Evolutionary conservation across 1,139 yeast genomes (phyloP), one percentile per base, ranked within the genome.

Genomic region (Hyphopichia wangnamkhiaoensis): DNA sequence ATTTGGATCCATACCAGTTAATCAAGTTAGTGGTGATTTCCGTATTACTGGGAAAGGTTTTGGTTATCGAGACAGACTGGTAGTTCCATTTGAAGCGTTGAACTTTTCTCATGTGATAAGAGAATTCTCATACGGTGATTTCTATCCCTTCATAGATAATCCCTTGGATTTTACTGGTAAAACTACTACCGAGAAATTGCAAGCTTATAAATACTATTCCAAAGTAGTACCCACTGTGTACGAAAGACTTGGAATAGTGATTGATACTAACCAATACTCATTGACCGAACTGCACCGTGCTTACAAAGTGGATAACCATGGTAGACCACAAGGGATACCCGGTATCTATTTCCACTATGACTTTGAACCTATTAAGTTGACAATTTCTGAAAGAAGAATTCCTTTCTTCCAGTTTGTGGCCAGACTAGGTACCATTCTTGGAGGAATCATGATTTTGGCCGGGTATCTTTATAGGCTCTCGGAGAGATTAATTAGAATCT

Each of bases 111-210:
- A 93, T 61, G 80, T 80, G 5, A 84, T 93, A 43, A 81, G 80
- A 45, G 98, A 93, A 60, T 79, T 90, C 47, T 90, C 97, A 8
- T 93, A 83, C 63, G 98, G 99, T 16, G 88, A 81, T 26, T 90
- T 85, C 61, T 90, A 80, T 56, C 98, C 98, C 2, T 84, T 79
- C 51, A 74, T 91, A 45, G 75, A 84, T 49, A 93, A 93, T 55
- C 95, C 97, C 5, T 72, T 94, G 48, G 98, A 93, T 57, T 76
- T 74, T 41, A 80, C 90, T 0, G 86, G 80, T 1, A 79, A 80
- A 51, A 58, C 65, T 19, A 76, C 89, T 1, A 57, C 60, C 2
- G 72, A 72, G 3, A 58, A 65, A 14, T 54, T 65, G 28, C 79
- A 68, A 43, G 64, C 68, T 1, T 84, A 72, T 59, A 79, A 78